Evolutionary conservation across 164 flowering plant species (phyloP).

Genomic region (Chimonanthus salicifolius): DNA sequence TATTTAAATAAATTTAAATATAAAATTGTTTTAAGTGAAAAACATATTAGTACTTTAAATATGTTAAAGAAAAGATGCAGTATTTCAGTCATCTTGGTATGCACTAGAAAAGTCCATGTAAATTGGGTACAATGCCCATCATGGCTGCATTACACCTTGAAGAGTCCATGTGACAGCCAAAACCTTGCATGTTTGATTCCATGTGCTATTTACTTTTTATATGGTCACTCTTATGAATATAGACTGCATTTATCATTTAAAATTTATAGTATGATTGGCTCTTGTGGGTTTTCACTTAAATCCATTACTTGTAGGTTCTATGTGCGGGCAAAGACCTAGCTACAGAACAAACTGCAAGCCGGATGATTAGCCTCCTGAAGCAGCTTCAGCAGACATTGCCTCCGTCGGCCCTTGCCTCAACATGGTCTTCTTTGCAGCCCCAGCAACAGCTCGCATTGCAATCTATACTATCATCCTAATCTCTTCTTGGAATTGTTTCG

Average conservation of each 20-base stretch:
- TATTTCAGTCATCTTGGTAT: too few species aligned
- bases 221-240: background rate
- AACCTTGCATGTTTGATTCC: too few species aligned
- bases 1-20: too few species aligned
- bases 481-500: constrained; percentile 25
- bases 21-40: too few species aligned
- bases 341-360: constrained; percentile 75
- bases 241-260: background rate
- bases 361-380: constrained; percentile 81
- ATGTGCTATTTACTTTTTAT: too few species aligned
- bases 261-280: background rate
- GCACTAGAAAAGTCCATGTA: too few species aligned
- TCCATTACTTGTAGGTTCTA: constrained; percentile 38
- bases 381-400: constrained; percentile 94
- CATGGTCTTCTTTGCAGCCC: constrained; percentile 89
- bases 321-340: constrained; percentile 91
- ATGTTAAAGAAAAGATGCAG: too few species aligned
- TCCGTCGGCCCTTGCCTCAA: constrained; percentile 72
- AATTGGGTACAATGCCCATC: too few species aligned
- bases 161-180: too few species aligned
- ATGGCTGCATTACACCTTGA: too few species aligned
- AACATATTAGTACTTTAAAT: too few species aligned
- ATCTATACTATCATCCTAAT: constrained; percentile 69
- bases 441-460: constrained; percentile 91
- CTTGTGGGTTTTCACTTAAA: background rate